A percentile compares a stretch with the other conserved stretches of the same genome.
Evolutionary conservation across 345 rosid genomes (phyloP).

Genomic region (Psidium friedrichsthalianum): DNA sequence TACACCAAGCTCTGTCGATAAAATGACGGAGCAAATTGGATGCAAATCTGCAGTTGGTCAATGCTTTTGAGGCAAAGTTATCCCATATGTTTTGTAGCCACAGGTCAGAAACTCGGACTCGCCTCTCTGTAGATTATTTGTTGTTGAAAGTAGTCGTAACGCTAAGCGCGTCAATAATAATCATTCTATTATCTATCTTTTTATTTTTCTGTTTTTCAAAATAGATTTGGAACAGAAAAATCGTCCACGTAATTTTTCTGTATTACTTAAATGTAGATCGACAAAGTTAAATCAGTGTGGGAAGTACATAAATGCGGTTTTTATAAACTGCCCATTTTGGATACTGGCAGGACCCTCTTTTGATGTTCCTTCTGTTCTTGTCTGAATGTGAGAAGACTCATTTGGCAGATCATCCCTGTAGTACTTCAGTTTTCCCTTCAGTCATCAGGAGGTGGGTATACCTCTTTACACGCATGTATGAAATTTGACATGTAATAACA

Average conservation of each 20-base stretch:
- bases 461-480: not conserved
- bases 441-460: not conserved
- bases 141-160: no score
- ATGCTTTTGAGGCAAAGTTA: no score
- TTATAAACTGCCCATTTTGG: not conserved
- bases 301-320: not conserved
- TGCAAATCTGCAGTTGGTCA: no score
- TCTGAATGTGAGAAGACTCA: not conserved
- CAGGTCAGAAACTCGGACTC: no score
- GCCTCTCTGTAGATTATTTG: no score
- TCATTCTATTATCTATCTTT: no score
- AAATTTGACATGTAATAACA: not conserved
- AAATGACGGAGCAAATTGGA: not conserved
- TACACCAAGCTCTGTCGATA: not conserved
- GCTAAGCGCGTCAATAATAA: no score
- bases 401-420: not conserved
- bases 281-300: not conserved
- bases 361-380: not conserved
- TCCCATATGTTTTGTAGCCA: no score
- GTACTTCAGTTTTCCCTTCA: not conserved
- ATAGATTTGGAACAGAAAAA: no score
- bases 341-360: not conserved
- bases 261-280: not conserved
- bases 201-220: no score
- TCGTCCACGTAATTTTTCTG: slow-evolving; percentile 21